phyloP scores from a whole-genome alignment of 495 filamentous ascomycete genomes.

The Tuber calosporum region DNA sequence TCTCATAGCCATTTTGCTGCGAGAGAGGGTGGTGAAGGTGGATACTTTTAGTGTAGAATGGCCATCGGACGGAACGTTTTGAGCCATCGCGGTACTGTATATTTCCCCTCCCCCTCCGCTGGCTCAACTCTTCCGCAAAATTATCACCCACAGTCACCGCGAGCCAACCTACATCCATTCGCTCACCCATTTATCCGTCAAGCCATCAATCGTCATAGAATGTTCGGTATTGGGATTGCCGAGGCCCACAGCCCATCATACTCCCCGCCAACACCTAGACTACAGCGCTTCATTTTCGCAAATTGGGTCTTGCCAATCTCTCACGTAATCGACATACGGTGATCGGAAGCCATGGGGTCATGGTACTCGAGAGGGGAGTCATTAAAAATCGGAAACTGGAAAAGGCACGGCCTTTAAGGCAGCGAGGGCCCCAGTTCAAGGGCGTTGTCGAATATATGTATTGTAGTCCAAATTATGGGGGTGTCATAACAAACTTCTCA shows the following conservation, averaged over 20 bases:
- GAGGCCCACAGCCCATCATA: background rate
- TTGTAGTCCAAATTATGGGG: too few species aligned
- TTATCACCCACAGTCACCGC: background rate
- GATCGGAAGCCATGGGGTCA: background rate
- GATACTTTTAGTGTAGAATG: too few species aligned
- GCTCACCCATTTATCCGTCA: background rate
- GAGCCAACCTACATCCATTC: background rate
- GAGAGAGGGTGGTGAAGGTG: too few species aligned
- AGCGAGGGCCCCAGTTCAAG: too few species aligned
- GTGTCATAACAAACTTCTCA: too few species aligned
- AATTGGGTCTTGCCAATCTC: background rate
- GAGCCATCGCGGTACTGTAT: too few species aligned
- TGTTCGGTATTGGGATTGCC: background rate
- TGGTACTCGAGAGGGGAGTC: too few species aligned
- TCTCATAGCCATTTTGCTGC: too few species aligned
- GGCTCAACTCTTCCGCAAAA: background rate
- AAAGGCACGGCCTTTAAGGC: too few species aligned
- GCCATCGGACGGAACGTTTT: too few species aligned
- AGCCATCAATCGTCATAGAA: background rate
- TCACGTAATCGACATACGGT: background rate
- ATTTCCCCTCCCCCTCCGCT: background rate
- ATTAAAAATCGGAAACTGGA: too few species aligned
- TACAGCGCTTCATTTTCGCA: background rate
- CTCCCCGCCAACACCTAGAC: background rate
- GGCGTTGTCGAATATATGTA: too few species aligned